Conservation (phyloP, 2,329 filamentous ascomycete species). For the Fusarium denticulatum region DNA sequence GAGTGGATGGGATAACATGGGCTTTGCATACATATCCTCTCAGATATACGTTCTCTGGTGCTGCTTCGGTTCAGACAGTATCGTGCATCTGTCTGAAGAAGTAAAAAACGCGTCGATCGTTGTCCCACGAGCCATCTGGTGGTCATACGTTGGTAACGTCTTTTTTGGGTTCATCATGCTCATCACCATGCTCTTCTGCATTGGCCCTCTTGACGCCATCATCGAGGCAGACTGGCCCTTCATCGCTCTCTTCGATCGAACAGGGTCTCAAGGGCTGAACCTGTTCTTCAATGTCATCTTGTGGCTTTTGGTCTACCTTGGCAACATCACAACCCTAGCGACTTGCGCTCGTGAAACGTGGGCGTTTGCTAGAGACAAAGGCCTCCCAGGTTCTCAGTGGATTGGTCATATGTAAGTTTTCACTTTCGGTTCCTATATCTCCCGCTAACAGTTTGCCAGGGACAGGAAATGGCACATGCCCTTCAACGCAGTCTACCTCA, state of each 20-base stretch:
- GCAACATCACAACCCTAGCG: constrained; percentile 21
- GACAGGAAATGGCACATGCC: constrained; percentile 31
- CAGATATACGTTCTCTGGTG: constrained; percentile 28
- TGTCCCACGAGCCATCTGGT: constrained; percentile 12
- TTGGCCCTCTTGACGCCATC: constrained; percentile 7
- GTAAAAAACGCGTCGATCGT: constrained; percentile 21
- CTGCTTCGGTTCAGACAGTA: constrained; percentile 26
- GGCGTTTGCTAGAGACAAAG: constrained; percentile 16
- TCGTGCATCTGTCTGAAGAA: constrained; percentile 15
- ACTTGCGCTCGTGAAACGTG: constrained; percentile 28
- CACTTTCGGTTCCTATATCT: rapidly evolving
- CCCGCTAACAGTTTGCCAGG: neutral
- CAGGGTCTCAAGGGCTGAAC: constrained; percentile 6
- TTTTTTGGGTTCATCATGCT: constrained; percentile 26
- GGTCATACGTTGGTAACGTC: constrained; percentile 18
- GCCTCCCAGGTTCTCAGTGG: constrained; percentile 20
- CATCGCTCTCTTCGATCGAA: constrained; percentile 11
- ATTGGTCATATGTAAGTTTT: constrained; percentile 10
- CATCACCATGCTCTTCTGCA: constrained; percentile 29
- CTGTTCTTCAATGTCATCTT: constrained; percentile 20
- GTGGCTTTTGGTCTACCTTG: constrained; percentile 23
- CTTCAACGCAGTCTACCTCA: constrained; percentile 23
- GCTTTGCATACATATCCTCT: constrained; percentile 22
- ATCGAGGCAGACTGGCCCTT: constrained; percentile 24
- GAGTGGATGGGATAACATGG: constrained; percentile 25